Base-by-base conservation (phyloP, 805 yeast genomes). In the Wickerhamiella azyma region DNA sequence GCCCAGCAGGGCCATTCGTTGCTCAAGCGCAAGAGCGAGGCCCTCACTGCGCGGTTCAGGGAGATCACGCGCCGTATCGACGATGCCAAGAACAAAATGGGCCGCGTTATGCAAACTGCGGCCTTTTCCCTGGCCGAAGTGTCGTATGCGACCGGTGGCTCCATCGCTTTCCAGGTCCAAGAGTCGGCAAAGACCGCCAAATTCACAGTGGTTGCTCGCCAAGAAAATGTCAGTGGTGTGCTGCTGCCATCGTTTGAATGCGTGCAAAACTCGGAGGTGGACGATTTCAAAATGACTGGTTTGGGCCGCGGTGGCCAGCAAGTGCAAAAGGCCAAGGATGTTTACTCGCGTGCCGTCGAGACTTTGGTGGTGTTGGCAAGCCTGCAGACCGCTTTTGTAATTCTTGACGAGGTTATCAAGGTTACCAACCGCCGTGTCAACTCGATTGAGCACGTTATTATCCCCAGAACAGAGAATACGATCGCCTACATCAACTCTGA, bases 281-380 rank as follows among this genome's bases (percentile, higher is more conserved):
- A 89, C 59, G 98, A 92, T 60, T 89, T 89, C 72, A 85, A 85
- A 64, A 71, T 89, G 76, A 89, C 97, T 5, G 98, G 98, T 56
- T 72, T 89, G 54, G 98, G 98, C 43, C 76, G 96, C 64, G 98
- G 98, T 66, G 97, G 98, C 53, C 97, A 89, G 66, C 97, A 89
- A 63, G 94, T 89, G 46, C 94, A 84, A 65, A 81, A 81, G 64
- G 96, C 97, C 48, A 86, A 88, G 65, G 75, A 76, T 53, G 94
- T 92, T 19, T 92, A 92, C 65, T 80, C 96, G 32, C 84, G 80
- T 59, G 95, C 96, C 11, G 96, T 92, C n/a, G 97, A 92, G 66
- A 86, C 96, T 0, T 72, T 89, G 52, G 96, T 89, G 28, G 96
- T 86, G 61, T 72, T 89, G 55, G 98, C 98, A 0, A 85, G 96